Percentiles rank a stretch among this genome's conserved stretches.
Conservation (phyloP, 78 protist species). For the Dictyostelium brefeldianum region DNA sequence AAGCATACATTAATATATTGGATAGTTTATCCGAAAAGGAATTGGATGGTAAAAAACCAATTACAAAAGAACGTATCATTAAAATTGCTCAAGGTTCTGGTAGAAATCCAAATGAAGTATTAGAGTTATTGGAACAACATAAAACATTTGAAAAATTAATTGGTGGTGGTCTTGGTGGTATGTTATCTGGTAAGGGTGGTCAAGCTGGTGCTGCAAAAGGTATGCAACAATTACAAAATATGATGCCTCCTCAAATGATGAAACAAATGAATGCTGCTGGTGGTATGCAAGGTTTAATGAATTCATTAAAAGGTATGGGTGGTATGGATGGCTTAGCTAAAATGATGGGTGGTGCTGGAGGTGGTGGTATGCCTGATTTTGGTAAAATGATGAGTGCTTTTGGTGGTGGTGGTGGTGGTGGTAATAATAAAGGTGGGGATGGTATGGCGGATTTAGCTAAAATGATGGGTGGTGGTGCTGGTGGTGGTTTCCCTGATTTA, state of each 20-base stretch:
- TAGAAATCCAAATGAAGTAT: constrained; percentile 86
- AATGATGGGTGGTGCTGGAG: constrained; percentile 26
- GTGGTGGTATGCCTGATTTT: constrained; percentile 37
- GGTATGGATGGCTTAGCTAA: constrained; percentile 34
- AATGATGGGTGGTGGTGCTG: constrained; percentile 45
- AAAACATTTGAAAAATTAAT: constrained; percentile 77
- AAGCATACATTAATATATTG: constrained; percentile 92
- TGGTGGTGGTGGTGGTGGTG: constrained; percentile 28
- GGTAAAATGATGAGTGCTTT: constrained; percentile 41
- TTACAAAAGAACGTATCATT: constrained; percentile 62
- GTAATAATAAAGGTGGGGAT: not conserved
- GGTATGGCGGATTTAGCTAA: constrained; percentile 57
- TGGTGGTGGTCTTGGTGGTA: not conserved
- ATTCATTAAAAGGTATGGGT: constrained; percentile 56
- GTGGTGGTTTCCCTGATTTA: constrained; percentile 7
- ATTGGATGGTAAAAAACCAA: constrained; percentile 86
- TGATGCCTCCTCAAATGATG: constrained; percentile 92
- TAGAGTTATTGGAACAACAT: constrained; percentile 87
- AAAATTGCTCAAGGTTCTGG: constrained; percentile 95
- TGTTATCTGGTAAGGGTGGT: constrained; percentile 27
- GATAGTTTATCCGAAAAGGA: constrained; percentile 96
- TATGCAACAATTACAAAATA: constrained; percentile 79
- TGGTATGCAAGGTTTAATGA: constrained; percentile 66
- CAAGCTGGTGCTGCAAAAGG: constrained; percentile 45
- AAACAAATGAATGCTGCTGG: constrained; percentile 94